Evolutionary conservation across 495 filamentous ascomycete species (phyloP), one percentile per base, ranked within the genome.

Genomic region (Podospora bellae-mahoneyi): DNA sequence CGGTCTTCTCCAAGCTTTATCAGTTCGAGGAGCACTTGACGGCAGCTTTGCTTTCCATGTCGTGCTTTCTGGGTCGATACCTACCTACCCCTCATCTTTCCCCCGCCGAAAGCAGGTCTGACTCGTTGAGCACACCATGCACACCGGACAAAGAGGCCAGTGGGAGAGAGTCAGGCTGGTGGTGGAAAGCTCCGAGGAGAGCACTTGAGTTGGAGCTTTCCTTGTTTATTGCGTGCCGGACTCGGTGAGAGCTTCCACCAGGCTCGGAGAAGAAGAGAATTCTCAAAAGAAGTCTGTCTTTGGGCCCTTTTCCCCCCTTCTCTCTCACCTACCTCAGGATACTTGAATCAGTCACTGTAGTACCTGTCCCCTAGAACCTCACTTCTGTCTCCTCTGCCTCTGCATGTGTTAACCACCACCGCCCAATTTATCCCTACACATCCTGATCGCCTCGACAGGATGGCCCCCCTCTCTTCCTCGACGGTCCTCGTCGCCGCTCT

Each of bases 401-500:
- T 64, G 54, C 60, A 57, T 65, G 39, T 48, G 7, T 48, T 48
- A 48, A 48, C 9, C 15, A 48, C 39, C 39, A 16, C 39, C 39
- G 9, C 7, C 15, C 5, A 10, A 48, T 48, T 10, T 16, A 13
- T 48, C 39, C 62, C 32, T 62, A 15, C 44, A 13, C 28, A 53
- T 64, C 32, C 48, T 66, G 54, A 19, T 58, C n/a, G 5, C 56
- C 23, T 58, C 56, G 27, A 61, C 30, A 30, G 30, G 59, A 61
- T 26, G 16, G n/a, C 23, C 59, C 4, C 19, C 59, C 7, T 18
- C 59, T 30, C 26, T 26, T 32, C 30, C 30, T 1, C 23, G 23
- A 13, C 55, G 55, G 55, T 18, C 5, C 9, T 58, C 6, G 64
- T 58, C 1, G 44, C 74, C 54, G 62, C 65, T 20, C 44, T 71